Base-by-base conservation (phyloP, 192 early-diverging fungal genomes). In the Borealophlyctis nickersoniae region DNA sequence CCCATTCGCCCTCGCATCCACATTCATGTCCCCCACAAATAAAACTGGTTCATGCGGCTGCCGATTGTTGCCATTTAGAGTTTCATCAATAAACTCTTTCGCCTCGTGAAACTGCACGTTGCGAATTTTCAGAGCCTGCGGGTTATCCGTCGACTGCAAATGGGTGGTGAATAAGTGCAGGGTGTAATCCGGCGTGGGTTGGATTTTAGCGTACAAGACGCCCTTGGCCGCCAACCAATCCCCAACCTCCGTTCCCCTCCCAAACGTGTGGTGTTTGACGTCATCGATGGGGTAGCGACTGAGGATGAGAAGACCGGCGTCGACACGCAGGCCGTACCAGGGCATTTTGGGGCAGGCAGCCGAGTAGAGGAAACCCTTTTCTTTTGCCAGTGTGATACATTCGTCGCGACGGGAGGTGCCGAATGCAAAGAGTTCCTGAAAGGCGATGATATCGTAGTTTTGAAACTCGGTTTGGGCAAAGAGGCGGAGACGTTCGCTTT, bases 341-440 rank as follows among this genome's bases (percentile, higher is more conserved):
- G 86, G 82, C 0, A 76, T 63, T 49, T 77, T 66, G 45, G 81
- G 69, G 7, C 90, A 90, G 45, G 75, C 81, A 23, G 72, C 74
- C 30, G 87, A 60, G 48, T 69, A 33, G 9, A 24, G 27, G 14
- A 69, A 48, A 7, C 67, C 67, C 0, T 32, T 13, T n/a, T 62
- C 30, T 2, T 3, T 19, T 16, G 67, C 67, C 28, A 63, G 60
- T 9, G 19, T 9, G 7, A 69, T 32, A 35, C 91, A 69, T 22
- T 73, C 55, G 13, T 70, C 62, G 36, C 78, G 77, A 7, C 91
- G 80, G 13, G 75, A 58, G 28, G 79, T 78, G 4, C 81, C 85
- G 68, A 84, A 91, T 22, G 83, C 84, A 76, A 91, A 92, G 60
- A 86, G 84, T 61, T 92, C 91, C 65, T 92, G 90, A 58, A 92